Evolutionary conservation across 2,329 filamentous ascomycete species (phyloP), one percentile per base, ranked within the genome.

Genomic region (Ascomycota sp.): DNA sequence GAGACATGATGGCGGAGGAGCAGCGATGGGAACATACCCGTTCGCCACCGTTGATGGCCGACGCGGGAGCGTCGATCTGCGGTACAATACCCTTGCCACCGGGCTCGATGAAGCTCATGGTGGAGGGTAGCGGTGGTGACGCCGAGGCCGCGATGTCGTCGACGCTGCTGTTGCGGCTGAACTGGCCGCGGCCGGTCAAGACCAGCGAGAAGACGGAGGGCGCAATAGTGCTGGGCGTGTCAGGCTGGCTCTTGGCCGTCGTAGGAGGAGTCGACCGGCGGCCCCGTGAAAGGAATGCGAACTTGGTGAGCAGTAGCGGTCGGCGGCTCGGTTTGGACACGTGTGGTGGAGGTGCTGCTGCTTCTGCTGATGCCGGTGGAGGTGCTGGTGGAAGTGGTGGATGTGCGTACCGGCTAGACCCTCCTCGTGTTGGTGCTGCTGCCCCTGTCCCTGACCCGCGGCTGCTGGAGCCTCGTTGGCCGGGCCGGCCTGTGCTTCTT

Each of bases 11-110:
- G n/a, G 7, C 19, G 19, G 4, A 20, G 7, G 13, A 5, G 8
- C 4, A 22, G 20, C 8, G 11, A 15, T 13, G 4, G 10, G 7
- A 11, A 7, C 70, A 61, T 52, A 78, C 74, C 41, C 82, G 63
- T 44, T 85, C 78, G 27, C 74, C 75, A 36, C 76, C 69, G 53
- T 91, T 91, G 34, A 77, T 75, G 10, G 80, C 80, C 31, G 81
- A 83, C 8, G 75, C 60, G 2, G 83, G 83, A 15, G 79, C 79
- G 56, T 91, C 81, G 26, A 63, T 73, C 30, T 60, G 57, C 24
- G 59, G 56, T 5, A 59, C 54, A 33, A 59, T 53, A 33, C 58
- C 59, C 37, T 46, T 55, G 9, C 56, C 59, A 19, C 58, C 57
- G n/a, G 46, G 45, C 34, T 57, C 52, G 33, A 63, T 61, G 29